Conservation (phyloP, 371 early-diverging fungal genomes). For the Syncephalastrum contaminatum region DNA sequence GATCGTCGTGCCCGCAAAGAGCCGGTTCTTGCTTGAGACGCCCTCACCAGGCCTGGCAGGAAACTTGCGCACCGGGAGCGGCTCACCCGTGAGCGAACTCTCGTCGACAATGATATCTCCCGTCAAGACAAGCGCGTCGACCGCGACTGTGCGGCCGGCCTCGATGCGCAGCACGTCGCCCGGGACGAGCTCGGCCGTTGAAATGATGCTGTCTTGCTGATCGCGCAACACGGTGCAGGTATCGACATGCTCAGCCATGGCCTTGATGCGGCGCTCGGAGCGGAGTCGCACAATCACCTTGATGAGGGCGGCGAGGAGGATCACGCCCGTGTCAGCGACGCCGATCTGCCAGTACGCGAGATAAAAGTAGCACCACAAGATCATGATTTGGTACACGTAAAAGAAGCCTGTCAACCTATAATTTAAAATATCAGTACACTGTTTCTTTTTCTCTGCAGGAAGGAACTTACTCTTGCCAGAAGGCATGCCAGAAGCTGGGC, state of each 20-base stretch:
- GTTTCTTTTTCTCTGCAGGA: too few relatives aligned
- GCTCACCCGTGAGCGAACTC: conserved; percentile 60
- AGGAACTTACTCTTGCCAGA: conserved; percentile 52
- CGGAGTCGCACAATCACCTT: conserved; percentile 59
- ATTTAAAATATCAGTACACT: background rate
- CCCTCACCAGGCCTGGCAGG: conserved; percentile 26
- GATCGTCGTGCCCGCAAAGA: conserved; percentile 44
- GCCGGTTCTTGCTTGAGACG: conserved; percentile 15
- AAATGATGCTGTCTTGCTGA: conserved; percentile 40
- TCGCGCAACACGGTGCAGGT: conserved; percentile 48
- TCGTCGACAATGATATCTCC: conserved; percentile 73
- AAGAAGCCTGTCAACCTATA: conserved; percentile 61
- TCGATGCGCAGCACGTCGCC: conserved; percentile 63
- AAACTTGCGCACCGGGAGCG: conserved; percentile 53
- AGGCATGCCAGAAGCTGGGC: conserved; percentile 45
- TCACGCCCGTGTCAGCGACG: conserved; percentile 62
- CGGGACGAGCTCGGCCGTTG: conserved; percentile 58
- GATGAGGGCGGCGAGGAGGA: conserved; percentile 62
- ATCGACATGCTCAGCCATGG: conserved; percentile 57
- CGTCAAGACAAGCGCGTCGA: conserved; percentile 61
- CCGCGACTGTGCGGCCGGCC: conserved; percentile 46
- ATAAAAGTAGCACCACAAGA: conserved; percentile 68
- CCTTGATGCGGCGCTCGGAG: conserved; percentile 60
- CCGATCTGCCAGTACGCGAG: conserved; percentile 73
- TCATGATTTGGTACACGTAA: conserved; percentile 75